Evolutionary conservation across 2,329 filamentous ascomycete genomes (phyloP).

Genomic region (Fusarium stilboides): DNA sequence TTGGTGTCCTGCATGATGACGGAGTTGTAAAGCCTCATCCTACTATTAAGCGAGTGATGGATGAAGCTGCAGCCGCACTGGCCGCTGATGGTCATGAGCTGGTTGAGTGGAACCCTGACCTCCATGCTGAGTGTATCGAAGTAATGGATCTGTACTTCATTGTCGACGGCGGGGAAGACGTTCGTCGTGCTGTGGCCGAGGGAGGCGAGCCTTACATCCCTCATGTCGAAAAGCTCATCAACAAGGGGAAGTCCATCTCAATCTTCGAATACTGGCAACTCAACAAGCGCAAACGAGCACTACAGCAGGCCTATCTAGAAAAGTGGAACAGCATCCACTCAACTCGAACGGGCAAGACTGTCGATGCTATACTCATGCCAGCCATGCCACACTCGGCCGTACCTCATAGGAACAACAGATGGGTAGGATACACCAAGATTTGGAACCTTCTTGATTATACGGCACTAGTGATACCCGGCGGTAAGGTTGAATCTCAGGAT

Average conservation of each 20-base stretch:
- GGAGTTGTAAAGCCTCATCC: constrained; percentile 70
- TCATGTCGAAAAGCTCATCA: constrained; percentile 71
- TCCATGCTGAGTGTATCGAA: constrained; percentile 69
- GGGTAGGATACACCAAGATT: constrained; percentile 62
- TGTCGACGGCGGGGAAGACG: constrained; percentile 75
- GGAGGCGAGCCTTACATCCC: constrained; percentile 73
- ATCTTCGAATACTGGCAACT: constrained; percentile 79
- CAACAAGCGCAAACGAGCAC: constrained; percentile 68
- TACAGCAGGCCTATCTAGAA: constrained; percentile 64
- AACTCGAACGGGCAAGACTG: constrained; percentile 58
- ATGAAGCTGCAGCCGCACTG: constrained; percentile 57
- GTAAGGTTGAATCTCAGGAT: constrained; percentile 19
- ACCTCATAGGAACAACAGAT: constrained; percentile 58
- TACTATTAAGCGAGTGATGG: constrained; percentile 63
- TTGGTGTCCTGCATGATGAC: constrained; percentile 67
- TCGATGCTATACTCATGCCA: constrained; percentile 72
- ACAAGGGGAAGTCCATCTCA: constrained; percentile 67
- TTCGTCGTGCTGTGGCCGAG: constrained; percentile 66
- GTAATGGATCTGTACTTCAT: constrained; percentile 75
- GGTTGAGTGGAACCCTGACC: constrained; percentile 65
- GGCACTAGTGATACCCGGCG: constrained; percentile 47
- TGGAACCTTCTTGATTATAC: constrained; percentile 53
- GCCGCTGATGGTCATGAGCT: constrained; percentile 67
- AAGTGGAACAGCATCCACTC: constrained; percentile 68
- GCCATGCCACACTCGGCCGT: constrained; percentile 73